Base-by-base conservation (phyloP, 2,329 filamentous ascomycete genomes). In the Cyanodermella asteris region DNA sequence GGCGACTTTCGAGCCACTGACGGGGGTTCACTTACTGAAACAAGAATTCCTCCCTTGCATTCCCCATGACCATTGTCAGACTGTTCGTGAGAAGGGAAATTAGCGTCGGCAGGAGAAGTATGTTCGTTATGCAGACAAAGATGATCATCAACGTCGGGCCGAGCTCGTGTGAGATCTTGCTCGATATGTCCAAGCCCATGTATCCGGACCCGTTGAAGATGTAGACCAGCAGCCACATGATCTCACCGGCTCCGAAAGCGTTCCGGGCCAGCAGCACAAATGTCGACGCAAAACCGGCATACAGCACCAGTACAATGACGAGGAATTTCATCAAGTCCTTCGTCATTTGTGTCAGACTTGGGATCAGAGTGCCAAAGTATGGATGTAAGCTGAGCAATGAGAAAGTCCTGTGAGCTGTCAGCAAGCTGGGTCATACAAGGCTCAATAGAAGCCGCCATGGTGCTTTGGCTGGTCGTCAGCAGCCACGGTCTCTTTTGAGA, bases 281-380 rank as follows among this genome's bases (percentile, higher is more conserved):
- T 4, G 80, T 91, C 0, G 82, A 91, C 17, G 91, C 52, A 47
- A 93, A 93, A 23, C 63, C 78, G 23, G 87, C 52, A 43, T 91
- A 91, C 26, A 91, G 53, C 27, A 91, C 73, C 23, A 78, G 54
- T 21, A 90, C 75, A 14, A 84, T 59, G 2, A 77, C 73, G 28
- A 67, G 43, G 31, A 87, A 91, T 40, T 82, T 82, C 45, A 82
- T 48, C 43, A 91, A 91, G 43, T 91, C 80, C 47, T 82, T 84
- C 19, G 75, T 66, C 82, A 93, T 93, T 44, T 84, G 78, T 44
- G 87, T 87, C 25, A 93, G 59, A 34, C 82, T 90, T 0, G 81
- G 82, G 31, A 93, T 82, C 56, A 87, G 48, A 1, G 75, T 87
- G 20, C 78, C 82, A 61, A 87, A 93, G 44, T 90, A 91, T 2